Evolutionary conservation across 148 eudicot species (phyloP).

Genomic region (Nepenthes mirabilis): DNA sequence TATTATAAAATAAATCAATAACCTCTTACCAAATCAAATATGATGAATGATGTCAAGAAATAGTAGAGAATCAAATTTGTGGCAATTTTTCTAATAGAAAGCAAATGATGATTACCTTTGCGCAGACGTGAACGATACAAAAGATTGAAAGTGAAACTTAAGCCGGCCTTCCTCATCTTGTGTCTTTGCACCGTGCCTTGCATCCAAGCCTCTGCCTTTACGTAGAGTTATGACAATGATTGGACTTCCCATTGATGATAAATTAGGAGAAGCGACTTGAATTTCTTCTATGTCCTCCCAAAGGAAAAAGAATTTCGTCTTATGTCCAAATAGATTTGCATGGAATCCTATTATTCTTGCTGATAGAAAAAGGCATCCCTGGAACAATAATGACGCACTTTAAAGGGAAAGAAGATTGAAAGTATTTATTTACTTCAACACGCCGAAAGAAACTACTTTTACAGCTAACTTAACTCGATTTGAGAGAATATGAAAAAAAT

Average conservation of each 20-base stretch:
- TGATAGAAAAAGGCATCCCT: constrained; percentile 95
- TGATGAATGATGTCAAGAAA: too few species aligned
- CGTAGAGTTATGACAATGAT: constrained; percentile 72
- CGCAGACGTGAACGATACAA: constrained; percentile 77
- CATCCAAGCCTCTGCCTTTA: constrained; percentile 84
- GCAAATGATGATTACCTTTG: constrained; percentile 39
- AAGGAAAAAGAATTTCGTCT: constrained; percentile 85
- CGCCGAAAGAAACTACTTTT: not conserved
- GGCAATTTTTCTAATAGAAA: too few species aligned
- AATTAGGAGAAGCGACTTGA: constrained; percentile 69
- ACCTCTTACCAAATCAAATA: too few species aligned
- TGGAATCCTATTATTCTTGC: constrained; percentile 92
- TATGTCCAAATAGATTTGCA: constrained; percentile 80
- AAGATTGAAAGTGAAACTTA: constrained; percentile 82
- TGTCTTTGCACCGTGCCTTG: constrained; percentile 87
- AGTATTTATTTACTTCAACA: not conserved
- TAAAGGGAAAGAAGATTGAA: not conserved
- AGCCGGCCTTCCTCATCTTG: constrained; percentile 89
- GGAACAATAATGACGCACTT: constrained; percentile 7
- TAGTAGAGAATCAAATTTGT: too few species aligned
- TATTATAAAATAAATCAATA: too few species aligned
- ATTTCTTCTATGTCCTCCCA: constrained; percentile 98
- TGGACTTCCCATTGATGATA: constrained; percentile 97
- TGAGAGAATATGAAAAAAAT: too few species aligned
- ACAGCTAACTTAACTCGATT: not conserved